Evolutionary conservation across 768 basidiomycete species (phyloP), one percentile per base, ranked within the genome.

Genomic region (Amanita rimosa): DNA sequence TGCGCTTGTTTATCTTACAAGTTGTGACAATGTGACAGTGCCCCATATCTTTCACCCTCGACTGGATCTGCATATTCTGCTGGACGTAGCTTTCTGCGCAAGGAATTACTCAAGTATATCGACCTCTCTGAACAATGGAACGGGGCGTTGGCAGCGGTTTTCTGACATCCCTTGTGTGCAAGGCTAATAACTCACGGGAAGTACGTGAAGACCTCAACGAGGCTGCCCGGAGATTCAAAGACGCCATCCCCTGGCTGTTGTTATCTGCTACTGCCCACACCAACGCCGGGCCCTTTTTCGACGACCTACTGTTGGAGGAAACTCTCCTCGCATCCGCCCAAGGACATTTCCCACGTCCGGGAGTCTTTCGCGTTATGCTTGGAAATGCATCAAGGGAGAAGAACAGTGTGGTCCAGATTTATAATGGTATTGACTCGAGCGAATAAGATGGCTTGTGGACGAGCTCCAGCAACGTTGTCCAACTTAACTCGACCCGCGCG

Each of bases 241-340:
- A 38, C 51, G 49, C 48, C 42, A 40, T 57, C 35, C 56, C 56
- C 53, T 57, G 56, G 56, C 56, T 56, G 46, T 51, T 57, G 42
- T 55, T 57, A 38, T 53, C 56, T 13, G 56, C 56, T 35, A 55
- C 56, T 44, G 56, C 56, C 53, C 56, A 57, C 49, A 47, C 54
- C 54, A 56, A 54, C 55, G 55, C 56, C 53, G 56, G 56, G 53
- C 56, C 56, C 52, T 57, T 55, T 57, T 55, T 57, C 55, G 49
- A 57, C 38, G 55, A 57, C 56, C 56, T 55, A 52, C 55, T 50
- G 37, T 52, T 57, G 49, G 56, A 55, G 34, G 56, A 52, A 43
- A 47, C 50, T 50, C 52, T 57, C 55, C 56, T 57, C 24, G 31
- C 50, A 55, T 57, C 49, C 45, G 52, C 50, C 56, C 52, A 52